Base-by-base conservation (phyloP, 331 rosid species). In the Cucumis variabilis region DNA sequence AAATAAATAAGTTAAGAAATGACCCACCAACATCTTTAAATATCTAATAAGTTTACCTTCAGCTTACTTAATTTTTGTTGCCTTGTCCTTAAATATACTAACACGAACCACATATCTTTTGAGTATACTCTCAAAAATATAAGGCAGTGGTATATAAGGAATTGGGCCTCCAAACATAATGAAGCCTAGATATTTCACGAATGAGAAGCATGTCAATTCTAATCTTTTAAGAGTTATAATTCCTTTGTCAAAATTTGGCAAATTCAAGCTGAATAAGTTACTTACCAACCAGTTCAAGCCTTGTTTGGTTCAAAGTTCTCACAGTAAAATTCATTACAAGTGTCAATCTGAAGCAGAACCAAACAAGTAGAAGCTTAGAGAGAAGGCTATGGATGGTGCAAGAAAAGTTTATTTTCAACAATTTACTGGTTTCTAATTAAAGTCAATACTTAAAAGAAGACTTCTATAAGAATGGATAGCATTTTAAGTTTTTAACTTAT, bases 291-390 rank as follows among this genome's bases (percentile, higher is more conserved):
- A 89, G 95, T 93, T 98, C 99, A 97, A 17, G 51, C 69, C 90
- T 92, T 85, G 93, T 96, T 96, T 60, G 99, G 99, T 23, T 85
- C 92, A 87, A 89, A 97, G 73, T 94, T 94, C 89, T 97, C 99
- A 73, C 99, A 97, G 91, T 97, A 97, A 89, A 82, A 97, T 12
- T 94, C 99, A 90, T 97, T 97, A 93, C 99, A 97, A 53, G 99
- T 91, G 80, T 96, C 93, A 83, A 96, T 97, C 99, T 97, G 92
- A 88, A 85, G 20, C 86, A 86, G 33, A 51, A 85, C 50, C 63
- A 76, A 80, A 44, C 77, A 88, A 23, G 44, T 65, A 33, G 72
- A 85, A 67, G 71, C n/a, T 53, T 8, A 81, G 88, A 33, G 17
- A 74, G 7, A 27, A 41, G 85, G 30, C 60, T 60, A 55, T 21